Percentiles rank a stretch among this genome's conserved stretches.
phyloP scores from a whole-genome alignment of 495 filamentous ascomycete genomes.

The Lophiostoma macrostomum region DNA sequence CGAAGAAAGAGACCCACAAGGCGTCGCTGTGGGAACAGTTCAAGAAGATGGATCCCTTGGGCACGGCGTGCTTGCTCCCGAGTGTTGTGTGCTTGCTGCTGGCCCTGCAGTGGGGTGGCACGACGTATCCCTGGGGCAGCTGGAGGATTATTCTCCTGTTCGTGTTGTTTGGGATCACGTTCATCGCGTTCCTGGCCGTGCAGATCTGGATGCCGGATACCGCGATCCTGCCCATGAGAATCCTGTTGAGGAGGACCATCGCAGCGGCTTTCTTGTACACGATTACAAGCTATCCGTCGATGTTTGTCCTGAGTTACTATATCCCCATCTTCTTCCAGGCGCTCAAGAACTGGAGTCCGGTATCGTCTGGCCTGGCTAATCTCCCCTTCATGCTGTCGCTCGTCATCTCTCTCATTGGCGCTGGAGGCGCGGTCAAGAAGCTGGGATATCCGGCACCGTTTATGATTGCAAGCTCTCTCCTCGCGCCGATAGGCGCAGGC shows the following conservation, averaged over 20 bases:
- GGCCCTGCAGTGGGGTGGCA: conserved; percentile 83
- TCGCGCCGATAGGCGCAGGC: conserved; percentile 66
- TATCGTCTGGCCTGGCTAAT: conserved; percentile 71
- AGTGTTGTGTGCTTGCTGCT: conserved; percentile 68
- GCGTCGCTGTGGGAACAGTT: conserved; percentile 42
- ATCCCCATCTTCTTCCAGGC: conserved; percentile 89
- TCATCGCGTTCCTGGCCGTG: conserved; percentile 57
- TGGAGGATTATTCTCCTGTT: conserved; percentile 69
- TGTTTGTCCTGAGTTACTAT: conserved; percentile 56
- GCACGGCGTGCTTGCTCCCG: conserved; percentile 67
- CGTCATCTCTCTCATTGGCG: conserved; percentile 59
- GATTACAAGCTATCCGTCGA: conserved; percentile 56
- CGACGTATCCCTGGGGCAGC: conserved; percentile 61
- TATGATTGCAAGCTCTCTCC: conserved; percentile 58
- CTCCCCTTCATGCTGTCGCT: conserved; percentile 69
- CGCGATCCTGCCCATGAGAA: conserved; percentile 71
- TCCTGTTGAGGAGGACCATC: conserved; percentile 69
- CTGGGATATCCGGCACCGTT: conserved; percentile 69
- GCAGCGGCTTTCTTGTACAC: conserved; percentile 52
- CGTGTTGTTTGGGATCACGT: conserved; percentile 63
- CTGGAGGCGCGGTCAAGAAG: conserved; percentile 57
- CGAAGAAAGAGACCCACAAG: neutral
- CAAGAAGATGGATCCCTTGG: conserved; percentile 64
- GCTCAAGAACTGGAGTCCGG: conserved; percentile 65
- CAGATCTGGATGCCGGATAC: conserved; percentile 66